phyloP scores from a whole-genome alignment of 371 early-diverging fungal species.

The Mortierella sp. region DNA sequence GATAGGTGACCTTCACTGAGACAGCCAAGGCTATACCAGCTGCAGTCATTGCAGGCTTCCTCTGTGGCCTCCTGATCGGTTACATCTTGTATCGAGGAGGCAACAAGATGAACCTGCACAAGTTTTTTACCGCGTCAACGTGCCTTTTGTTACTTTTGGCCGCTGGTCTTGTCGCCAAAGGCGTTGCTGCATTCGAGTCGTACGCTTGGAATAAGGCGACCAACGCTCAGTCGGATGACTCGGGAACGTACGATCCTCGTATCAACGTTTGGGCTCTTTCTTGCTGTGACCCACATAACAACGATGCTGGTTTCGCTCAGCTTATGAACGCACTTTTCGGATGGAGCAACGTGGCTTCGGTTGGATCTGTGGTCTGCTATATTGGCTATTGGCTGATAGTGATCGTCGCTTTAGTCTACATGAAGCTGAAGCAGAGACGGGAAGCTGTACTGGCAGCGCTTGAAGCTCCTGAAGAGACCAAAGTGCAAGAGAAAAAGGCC shows the following conservation, averaged over 20 bases:
- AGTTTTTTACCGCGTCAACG: slow-evolving; percentile 80
- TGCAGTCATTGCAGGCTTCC: slow-evolving; percentile 75
- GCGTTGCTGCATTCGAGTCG: slow-evolving; percentile 53
- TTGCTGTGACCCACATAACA: slow-evolving; percentile 49
- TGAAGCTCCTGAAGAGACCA: not conserved
- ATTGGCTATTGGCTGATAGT: slow-evolving; percentile 77
- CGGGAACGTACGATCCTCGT: slow-evolving; percentile 56
- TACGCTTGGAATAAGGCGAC: slow-evolving; percentile 54
- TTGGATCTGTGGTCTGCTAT: slow-evolving; percentile 74
- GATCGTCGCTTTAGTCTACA: slow-evolving; percentile 13
- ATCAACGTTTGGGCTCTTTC: slow-evolving; percentile 55
- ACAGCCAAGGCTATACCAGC: slow-evolving; percentile 78
- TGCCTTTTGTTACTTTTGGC: slow-evolving; percentile 79
- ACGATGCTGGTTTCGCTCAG: slow-evolving; percentile 68
- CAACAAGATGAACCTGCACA: slow-evolving; percentile 70
- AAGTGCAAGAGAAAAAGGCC: not conserved
- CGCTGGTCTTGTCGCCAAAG: slow-evolving; percentile 74
- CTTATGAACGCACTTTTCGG: slow-evolving; percentile 81
- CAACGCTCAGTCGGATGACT: slow-evolving; percentile 57
- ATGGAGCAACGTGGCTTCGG: slow-evolving; percentile 79
- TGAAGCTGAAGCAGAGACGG: slow-evolving; percentile 40
- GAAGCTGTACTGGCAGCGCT: not conserved
- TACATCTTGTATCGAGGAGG: slow-evolving; percentile 77
- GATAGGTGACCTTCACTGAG: slow-evolving; percentile 68
- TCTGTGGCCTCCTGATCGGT: slow-evolving; percentile 75